Conservation (phyloP, 164 flowering plant species). For the Umbellularia californica region DNA sequence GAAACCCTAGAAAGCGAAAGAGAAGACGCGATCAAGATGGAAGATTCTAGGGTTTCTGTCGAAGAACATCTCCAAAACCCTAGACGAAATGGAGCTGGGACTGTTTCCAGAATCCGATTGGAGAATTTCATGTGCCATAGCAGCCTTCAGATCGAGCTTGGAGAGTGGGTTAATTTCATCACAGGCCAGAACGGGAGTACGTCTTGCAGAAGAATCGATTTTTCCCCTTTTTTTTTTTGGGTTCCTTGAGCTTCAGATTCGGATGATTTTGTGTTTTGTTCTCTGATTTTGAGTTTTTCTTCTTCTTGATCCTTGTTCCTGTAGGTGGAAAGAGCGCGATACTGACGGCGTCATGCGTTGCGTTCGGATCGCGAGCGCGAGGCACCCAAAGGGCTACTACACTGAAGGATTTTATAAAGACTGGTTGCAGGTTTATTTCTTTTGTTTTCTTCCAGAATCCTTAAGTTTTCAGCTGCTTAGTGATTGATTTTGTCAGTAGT, state of each 20-base stretch:
- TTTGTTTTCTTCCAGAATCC: background rate
- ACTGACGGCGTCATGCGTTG: conserved; percentile 77
- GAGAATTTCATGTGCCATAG: conserved; percentile 97
- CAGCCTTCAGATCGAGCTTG: conserved; percentile 57
- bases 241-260: background rate
- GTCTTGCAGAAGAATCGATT: conserved; percentile 6
- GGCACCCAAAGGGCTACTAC: conserved; percentile 78
- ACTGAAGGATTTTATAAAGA: conserved; percentile 86
- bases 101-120: conserved; percentile 49
- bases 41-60: conserved; percentile 29
- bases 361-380: conserved; percentile 77
- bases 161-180: conserved; percentile 78
- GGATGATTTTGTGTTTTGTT: background rate
- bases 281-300: background rate
- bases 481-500: too few relatives aligned
- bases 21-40: conserved; percentile 28
- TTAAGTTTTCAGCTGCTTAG: background rate
- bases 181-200: conserved; percentile 96
- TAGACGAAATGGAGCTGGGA: conserved; percentile 48
- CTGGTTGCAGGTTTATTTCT: conserved; percentile 68
- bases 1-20: conserved; percentile 5
- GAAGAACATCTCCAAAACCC: conserved; percentile 8
- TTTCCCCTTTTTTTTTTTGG: background rate
- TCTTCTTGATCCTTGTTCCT: conserved; percentile 1
- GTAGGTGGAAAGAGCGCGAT: conserved; percentile 97